Conservation (phyloP, 805 yeast species). For the Teunomyces tritomae region DNA sequence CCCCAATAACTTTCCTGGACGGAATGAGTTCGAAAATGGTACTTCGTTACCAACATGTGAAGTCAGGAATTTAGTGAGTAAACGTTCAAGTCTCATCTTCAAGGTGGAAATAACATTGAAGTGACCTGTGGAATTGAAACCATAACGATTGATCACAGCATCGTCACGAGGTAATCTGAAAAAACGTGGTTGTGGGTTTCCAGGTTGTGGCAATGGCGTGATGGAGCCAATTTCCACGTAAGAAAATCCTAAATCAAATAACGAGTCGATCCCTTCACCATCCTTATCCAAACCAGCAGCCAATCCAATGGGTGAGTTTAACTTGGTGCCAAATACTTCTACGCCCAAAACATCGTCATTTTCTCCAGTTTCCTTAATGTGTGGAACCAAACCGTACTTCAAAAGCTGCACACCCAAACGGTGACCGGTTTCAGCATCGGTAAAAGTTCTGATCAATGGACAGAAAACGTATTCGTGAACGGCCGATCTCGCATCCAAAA, state of each 20-base stretch:
- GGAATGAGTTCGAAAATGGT: slow-evolving; percentile 48
- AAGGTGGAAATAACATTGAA: slow-evolving; percentile 67
- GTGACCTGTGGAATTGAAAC: slow-evolving; percentile 92
- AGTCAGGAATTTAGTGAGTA: slow-evolving; percentile 18
- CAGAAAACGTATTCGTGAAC: slow-evolving; percentile 77
- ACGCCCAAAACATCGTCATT: slow-evolving; percentile 49
- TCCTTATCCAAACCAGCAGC: slow-evolving; percentile 97
- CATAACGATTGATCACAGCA: slow-evolving; percentile 92
- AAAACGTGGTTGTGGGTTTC: slow-evolving; percentile 90
- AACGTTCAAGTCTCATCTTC: slow-evolving; percentile 56
- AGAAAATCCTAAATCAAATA: slow-evolving; percentile 76
- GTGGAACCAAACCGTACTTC: slow-evolving; percentile 69
- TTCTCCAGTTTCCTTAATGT: slow-evolving; percentile 48
- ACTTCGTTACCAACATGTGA: slow-evolving; percentile 15
- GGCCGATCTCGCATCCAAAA: slow-evolving; percentile 76
- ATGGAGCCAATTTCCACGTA: slow-evolving; percentile 92
- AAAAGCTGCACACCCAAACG: slow-evolving; percentile 65
- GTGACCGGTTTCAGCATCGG: slow-evolving; percentile 89
- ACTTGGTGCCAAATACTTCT: slow-evolving; percentile 59
- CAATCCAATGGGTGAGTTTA: slow-evolving; percentile 81
- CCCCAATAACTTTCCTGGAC: slow-evolving; percentile 65
- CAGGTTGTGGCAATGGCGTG: slow-evolving; percentile 91
- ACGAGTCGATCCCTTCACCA: slow-evolving; percentile 84
- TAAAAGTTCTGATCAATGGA: slow-evolving; percentile 65
- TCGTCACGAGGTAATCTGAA: slow-evolving; percentile 81